Evolutionary conservation across 805 yeast genomes (phyloP).

Genomic region (Candida palmyrensis): DNA sequence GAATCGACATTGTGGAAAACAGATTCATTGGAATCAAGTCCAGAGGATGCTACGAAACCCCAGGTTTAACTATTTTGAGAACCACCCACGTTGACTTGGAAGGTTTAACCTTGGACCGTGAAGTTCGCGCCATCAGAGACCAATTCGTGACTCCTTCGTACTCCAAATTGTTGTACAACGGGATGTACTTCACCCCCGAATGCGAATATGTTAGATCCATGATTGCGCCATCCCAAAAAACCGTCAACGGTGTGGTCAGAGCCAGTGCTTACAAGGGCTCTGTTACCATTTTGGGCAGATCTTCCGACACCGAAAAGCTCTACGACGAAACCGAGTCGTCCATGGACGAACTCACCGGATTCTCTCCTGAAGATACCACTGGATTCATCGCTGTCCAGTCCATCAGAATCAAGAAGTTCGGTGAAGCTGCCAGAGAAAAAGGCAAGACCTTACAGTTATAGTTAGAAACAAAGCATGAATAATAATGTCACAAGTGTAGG

Average conservation of each 20-base stretch:
- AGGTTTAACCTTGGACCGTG: slow-evolving; percentile 95
- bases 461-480: not conserved
- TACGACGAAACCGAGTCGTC: slow-evolving; percentile 98
- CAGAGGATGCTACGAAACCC: slow-evolving; percentile 99
- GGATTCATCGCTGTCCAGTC: slow-evolving; percentile 98
- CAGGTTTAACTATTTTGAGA: slow-evolving; percentile 94
- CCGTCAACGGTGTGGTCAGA: slow-evolving; percentile 96
- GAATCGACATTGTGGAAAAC: slow-evolving; percentile 98
- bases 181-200: slow-evolving; percentile 97
- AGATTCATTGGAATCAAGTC: slow-evolving; percentile 98
- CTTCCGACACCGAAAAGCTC: slow-evolving; percentile 89
- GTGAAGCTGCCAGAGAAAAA: slow-evolving; percentile 86
- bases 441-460: slow-evolving; percentile 50
- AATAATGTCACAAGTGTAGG: too few species aligned
- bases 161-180: slow-evolving; percentile 89
- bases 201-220: slow-evolving; percentile 91
- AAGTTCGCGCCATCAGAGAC: slow-evolving; percentile 95
- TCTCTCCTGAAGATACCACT: slow-evolving; percentile 93
- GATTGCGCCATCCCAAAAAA: slow-evolving; percentile 91
- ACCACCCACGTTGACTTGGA: slow-evolving; percentile 92
- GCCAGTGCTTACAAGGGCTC: slow-evolving; percentile 91
- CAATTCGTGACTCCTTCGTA: slow-evolving; percentile 90
- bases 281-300: slow-evolving; percentile 83
- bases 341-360: slow-evolving; percentile 98
- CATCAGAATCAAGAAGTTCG: slow-evolving; percentile 96